Conservation (phyloP, 805 yeast species). For the Yamadazyma philogaea region DNA sequence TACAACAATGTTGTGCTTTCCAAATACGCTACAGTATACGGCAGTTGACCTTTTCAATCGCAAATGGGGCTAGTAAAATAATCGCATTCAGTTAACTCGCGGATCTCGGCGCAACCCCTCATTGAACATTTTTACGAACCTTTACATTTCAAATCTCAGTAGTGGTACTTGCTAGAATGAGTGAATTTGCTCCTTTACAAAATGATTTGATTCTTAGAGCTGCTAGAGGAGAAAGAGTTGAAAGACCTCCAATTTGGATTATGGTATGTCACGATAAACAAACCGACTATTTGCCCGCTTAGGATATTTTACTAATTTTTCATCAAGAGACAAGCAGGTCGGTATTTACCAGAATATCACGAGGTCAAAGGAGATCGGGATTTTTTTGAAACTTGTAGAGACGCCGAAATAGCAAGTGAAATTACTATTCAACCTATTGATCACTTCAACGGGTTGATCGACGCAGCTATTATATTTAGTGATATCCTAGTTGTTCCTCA, state of each 20-base stretch:
- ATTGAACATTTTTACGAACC: slow-evolving; percentile 3
- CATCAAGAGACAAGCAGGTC: slow-evolving; percentile 85
- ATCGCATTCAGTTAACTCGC: neutral
- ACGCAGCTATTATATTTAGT: slow-evolving; percentile 95
- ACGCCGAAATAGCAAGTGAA: slow-evolving; percentile 88
- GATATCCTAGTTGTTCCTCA: slow-evolving; percentile 96
- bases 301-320: neutral
- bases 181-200: slow-evolving; percentile 68
- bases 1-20: too few relatives aligned
- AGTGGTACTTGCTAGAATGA: slow-evolving; percentile 18
- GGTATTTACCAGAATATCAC: slow-evolving; percentile 90
- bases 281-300: neutral
- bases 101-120: slow-evolving; percentile 1
- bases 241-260: slow-evolving; percentile 97
- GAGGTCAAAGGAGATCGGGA: slow-evolving; percentile 80
- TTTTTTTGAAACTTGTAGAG: slow-evolving; percentile 93
- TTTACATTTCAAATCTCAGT: neutral
- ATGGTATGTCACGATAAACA: slow-evolving; percentile 50
- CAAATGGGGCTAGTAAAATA: too few relatives aligned
- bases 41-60: too few relatives aligned
- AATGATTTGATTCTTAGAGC: slow-evolving; percentile 92
- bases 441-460: slow-evolving; percentile 83
- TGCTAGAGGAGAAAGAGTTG: slow-evolving; percentile 85
- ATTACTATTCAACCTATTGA: slow-evolving; percentile 95
- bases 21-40: too few relatives aligned